phyloP scores from a whole-genome alignment of 2,329 filamentous ascomycete genomes.

The Penicillium sp. region DNA sequence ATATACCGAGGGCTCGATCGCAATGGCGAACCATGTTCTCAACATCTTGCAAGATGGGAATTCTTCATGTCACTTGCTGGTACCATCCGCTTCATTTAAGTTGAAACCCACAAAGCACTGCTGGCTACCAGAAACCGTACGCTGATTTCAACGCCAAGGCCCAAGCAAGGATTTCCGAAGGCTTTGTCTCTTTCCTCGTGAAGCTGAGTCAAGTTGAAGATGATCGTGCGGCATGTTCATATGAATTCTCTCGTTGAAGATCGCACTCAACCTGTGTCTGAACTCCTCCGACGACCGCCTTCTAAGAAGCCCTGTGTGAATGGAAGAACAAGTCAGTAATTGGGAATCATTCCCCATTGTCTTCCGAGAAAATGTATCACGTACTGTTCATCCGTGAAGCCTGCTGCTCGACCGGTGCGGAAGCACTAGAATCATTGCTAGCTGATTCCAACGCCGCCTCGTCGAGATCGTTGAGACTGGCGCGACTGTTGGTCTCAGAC shows the following conservation, averaged over 20 bases:
- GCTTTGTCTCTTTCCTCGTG: constrained; percentile 10
- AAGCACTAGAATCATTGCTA: constrained; percentile 1
- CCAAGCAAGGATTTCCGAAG: constrained; percentile 16
- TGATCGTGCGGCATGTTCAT: constrained; percentile 20
- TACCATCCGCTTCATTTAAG: neutral
- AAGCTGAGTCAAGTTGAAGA: constrained; percentile 23
- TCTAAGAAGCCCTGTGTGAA: constrained; percentile 18
- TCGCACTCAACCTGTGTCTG: constrained; percentile 31
- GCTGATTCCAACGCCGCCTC: neutral
- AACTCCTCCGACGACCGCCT: constrained; percentile 33
- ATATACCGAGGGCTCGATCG: neutral
- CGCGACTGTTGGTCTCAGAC: constrained; percentile 1
- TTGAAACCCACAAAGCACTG: neutral
- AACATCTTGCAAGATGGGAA: neutral
- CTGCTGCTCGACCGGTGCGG: constrained; percentile 7
- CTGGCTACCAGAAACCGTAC: neutral
- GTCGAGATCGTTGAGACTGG: neutral
- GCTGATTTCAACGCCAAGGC: constrained; percentile 6
- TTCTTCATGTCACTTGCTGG: neutral
- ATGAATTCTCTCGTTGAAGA: constrained; percentile 33
- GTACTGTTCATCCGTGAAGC: constrained; percentile 16
- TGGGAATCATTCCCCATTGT: neutral
- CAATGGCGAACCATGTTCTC: neutral
- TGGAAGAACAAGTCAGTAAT: neutral
- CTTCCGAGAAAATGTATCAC: neutral